Evolutionary conservation across 441 rosid species (phyloP).

Genomic region (Raphanus hybrid): DNA sequence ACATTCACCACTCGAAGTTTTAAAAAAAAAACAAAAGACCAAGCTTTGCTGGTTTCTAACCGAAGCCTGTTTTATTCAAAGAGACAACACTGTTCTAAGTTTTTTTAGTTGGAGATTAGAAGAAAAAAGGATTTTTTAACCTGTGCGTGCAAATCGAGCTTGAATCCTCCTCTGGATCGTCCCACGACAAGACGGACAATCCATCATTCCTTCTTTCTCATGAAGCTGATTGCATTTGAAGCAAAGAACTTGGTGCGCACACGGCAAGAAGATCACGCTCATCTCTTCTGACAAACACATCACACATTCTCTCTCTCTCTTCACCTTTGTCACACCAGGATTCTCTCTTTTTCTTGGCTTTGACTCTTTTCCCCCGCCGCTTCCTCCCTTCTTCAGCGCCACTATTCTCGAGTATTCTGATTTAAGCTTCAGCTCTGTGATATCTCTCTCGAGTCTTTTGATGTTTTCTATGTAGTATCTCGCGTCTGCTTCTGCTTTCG

Average conservation of each 20-base stretch:
- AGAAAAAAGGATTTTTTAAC: neutral
- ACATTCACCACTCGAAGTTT: slow-evolving; percentile 14
- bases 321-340: slow-evolving; percentile 44
- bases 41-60: slow-evolving; percentile 13
- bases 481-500: slow-evolving; percentile 65
- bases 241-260: slow-evolving; percentile 91
- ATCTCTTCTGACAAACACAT: slow-evolving; percentile 80
- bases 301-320: slow-evolving; percentile 87
- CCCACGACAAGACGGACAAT: slow-evolving; percentile 87
- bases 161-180: slow-evolving; percentile 71
- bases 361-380: slow-evolving; percentile 60
- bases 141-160: slow-evolving; percentile 45
- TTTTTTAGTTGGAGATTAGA: no score
- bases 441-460: slow-evolving; percentile 76
- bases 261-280: slow-evolving; percentile 82
- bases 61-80: slow-evolving; percentile 27
- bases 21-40: slow-evolving; percentile 16
- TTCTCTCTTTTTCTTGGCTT: slow-evolving; percentile 49
- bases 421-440: slow-evolving; percentile 73
- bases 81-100: neutral
- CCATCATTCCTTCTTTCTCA: slow-evolving; percentile 89
- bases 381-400: slow-evolving; percentile 72
- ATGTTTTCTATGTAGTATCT: slow-evolving; percentile 63
- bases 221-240: slow-evolving; percentile 78
- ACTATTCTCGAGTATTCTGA: slow-evolving; percentile 73